phyloP scores from a whole-genome alignment of 352 stramenopile species.

The Halophytophthora polymorphica region DNA sequence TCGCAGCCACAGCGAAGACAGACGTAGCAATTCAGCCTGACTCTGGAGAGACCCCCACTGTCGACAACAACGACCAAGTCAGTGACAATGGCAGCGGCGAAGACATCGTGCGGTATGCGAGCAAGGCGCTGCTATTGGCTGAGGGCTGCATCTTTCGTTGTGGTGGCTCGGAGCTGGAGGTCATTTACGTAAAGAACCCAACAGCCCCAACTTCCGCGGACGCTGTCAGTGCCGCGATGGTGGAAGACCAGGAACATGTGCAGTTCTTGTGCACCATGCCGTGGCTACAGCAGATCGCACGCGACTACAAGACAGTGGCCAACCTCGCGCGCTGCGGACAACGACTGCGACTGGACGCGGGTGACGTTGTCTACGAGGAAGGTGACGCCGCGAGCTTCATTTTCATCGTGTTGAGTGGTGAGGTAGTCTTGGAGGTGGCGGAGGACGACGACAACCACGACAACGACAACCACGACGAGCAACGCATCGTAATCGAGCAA shows the following conservation, averaged over 20 bases:
- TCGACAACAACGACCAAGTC: background rate
- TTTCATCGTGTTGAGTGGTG: constrained; percentile 59
- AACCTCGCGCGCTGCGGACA: constrained; percentile 47
- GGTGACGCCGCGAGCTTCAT: constrained; percentile 57
- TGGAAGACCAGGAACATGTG: constrained; percentile 45
- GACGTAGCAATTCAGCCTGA: too few species aligned
- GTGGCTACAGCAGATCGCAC: constrained; percentile 59
- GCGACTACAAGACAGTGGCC: constrained; percentile 40
- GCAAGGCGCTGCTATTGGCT: constrained; percentile 69
- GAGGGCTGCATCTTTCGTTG: constrained; percentile 64
- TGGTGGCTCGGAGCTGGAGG: constrained; percentile 57
- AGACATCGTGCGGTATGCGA: constrained; percentile 55
- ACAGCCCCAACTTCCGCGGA: background rate
- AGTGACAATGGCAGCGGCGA: background rate
- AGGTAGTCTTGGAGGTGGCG: constrained; percentile 26
- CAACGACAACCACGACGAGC: background rate
- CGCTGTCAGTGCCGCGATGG: background rate
- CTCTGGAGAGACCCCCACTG: background rate
- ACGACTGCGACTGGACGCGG: constrained; percentile 34
- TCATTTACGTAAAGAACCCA: constrained; percentile 54
- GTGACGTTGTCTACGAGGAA: constrained; percentile 57
- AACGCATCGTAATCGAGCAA: constrained; percentile 22
- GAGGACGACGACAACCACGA: constrained; percentile 1
- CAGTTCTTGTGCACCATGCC: constrained; percentile 44
- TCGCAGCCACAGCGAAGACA: too few species aligned